Percentiles rank a stretch among this genome's conserved stretches.
phyloP scores from a whole-genome alignment of 2,329 filamentous ascomycete genomes.

The Parastagonospora nodorum region DNA sequence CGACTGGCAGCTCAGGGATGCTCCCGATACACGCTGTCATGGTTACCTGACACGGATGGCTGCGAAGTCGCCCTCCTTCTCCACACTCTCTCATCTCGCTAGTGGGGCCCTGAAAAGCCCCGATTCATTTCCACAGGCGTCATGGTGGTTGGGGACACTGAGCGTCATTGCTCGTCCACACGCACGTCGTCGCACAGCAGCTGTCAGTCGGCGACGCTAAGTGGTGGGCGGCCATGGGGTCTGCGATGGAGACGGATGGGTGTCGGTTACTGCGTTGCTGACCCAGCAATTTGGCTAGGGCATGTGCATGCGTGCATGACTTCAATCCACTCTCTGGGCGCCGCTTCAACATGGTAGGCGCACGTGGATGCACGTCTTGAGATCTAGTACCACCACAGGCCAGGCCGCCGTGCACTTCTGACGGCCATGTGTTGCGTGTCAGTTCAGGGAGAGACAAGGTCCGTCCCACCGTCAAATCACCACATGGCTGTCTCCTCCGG shows the following conservation, averaged over 20 bases:
- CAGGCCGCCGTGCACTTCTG: conserved; percentile 5
- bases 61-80: conserved; percentile 40
- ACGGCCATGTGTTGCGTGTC: conserved; percentile 4
- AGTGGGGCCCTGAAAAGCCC: conserved; percentile 25
- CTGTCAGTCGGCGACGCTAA: conserved; percentile 25
- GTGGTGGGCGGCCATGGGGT: conserved; percentile 17
- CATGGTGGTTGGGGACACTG: conserved; percentile 21
- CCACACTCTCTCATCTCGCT: conserved; percentile 47
- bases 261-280: conserved; percentile 27
- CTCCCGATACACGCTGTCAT: conserved; percentile 21
- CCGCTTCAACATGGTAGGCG: conserved; percentile 22
- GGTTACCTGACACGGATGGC: conserved; percentile 38
- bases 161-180: conserved; percentile 11
- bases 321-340: conserved; percentile 28
- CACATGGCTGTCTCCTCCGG: no score
- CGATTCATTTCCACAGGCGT: conserved; percentile 35
- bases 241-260: conserved; percentile 17
- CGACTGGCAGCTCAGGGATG: conserved; percentile 28
- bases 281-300: conserved; percentile 35
- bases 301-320: conserved; percentile 36
- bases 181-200: conserved; percentile 26
- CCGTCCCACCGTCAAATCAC: conserved; percentile 1
- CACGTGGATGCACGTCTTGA: conserved; percentile 26
- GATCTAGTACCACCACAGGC: conserved; percentile 23
- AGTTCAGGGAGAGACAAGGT: not conserved